Evolutionary conservation across 768 basidiomycete species (phyloP), one percentile per base, ranked within the genome.

Genomic region (Ephemerocybe angulata): DNA sequence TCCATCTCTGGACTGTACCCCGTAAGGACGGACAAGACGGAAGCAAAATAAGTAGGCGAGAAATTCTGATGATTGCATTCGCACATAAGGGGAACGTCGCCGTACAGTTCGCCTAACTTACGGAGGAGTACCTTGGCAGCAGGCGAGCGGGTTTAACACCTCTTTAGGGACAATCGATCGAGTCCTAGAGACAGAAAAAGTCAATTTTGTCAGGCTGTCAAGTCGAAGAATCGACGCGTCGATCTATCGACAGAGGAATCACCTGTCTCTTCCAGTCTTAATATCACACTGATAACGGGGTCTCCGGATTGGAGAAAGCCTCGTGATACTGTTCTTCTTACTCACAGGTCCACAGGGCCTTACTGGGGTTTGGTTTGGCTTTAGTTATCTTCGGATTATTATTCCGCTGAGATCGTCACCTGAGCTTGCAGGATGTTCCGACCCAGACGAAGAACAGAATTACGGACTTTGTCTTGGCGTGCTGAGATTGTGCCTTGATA

Each of bases 171-270:
- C 11, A 25, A n/a, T 46, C 25, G 44, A 46, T 28, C 44, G 44
- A 46, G 44, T 25, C 5, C 33, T 19, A 37, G 28, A 31, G 53
- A 54, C 53, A 54, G 42, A 47, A 54, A 54, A 54, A 54, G 53
- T 54, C 53, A 54, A 46, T 54, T 54, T 29, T 44, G 53, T 54
- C 53, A 54, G 53, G 43, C 31, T 47, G 53, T 54, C 53, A 54
- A 47, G 21, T 19, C 44, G 15, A 11, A 35, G 12, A 46, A 6
- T 11, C 15, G 22, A 25, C 17, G 19, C 44, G 44, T 46, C 53
- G 44, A 46, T 54, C 53, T 24, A 52, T 38, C 25, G 8, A 52
- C 33, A 21, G 50, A 21, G 21, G 3, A 24, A 52, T 40, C 8
- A 27, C 22, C 17, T 8, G 42, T 24, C 19, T 43, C n/a, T 43